Base-by-base conservation (phyloP, 2,329 filamentous ascomycete species). In the Trichophyton rubrum region DNA sequence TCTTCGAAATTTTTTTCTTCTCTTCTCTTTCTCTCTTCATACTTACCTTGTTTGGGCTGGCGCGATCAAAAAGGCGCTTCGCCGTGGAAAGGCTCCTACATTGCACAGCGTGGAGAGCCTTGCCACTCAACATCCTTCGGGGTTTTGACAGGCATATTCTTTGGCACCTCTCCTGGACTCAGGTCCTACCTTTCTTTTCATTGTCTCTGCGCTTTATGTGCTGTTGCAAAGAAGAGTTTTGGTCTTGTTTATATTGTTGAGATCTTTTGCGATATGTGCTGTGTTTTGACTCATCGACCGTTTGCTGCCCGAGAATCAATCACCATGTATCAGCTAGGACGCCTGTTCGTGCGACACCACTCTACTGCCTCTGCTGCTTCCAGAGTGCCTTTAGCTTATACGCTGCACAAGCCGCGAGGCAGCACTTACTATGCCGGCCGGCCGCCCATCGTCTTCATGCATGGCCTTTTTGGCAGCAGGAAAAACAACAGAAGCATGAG, bases 71-170 rank as follows among this genome's bases (percentile, higher is more conserved):
- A 76, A 75, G 70, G 71, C 71, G 73, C 71, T 68, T 68, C 68
- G 73, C 73, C 72, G 76, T 73, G 69, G 69, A 72, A 71, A 71
- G 73, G 77, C 75, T 74, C 77, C 79, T 80, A 75, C 79, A 81
- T 81, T 81, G 79, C 79, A 81, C 79, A 80, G 67, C 78, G 78
- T 74, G 78, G 79, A 68, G 77, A 75, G 75, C 73, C 77, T 70
- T 66, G 72, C 65, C 69, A 72, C 76, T 75, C 74, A 78, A 76
- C 73, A 74, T 75, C 72, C 68, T 78, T 75, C 74, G 75, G 76
- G 74, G 72, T 71, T 74, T 73, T 75, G 71, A 73, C 70, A 73
- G 73, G 75, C 74, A 74, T 69, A 78, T 78, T 78, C 77, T 78
- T 78, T 78, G 76, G 73, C 77, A 72, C 73, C 27, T 68, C 68